phyloP scores from a whole-genome alignment of 2,329 filamentous ascomycete species.

The Aspergillus sp. region DNA sequence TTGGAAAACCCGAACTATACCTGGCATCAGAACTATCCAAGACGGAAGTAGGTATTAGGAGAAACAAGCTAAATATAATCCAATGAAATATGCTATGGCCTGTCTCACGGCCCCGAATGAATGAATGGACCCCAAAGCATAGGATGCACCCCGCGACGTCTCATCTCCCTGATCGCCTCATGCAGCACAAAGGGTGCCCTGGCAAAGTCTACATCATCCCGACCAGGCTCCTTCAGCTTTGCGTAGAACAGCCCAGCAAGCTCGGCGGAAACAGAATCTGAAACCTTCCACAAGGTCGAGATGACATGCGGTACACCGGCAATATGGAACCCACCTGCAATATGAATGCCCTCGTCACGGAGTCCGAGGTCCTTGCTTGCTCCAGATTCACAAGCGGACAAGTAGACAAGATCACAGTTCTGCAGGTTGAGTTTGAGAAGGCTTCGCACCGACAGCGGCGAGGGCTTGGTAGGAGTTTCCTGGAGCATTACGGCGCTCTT shows the following conservation, averaged over 20 bases:
- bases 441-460: not conserved
- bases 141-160: constrained; percentile 2
- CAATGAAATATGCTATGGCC: no score
- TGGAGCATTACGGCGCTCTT: constrained; percentile 3
- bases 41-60: no score
- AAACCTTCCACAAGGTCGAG: constrained; percentile 5
- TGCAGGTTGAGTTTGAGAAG: constrained; percentile 2
- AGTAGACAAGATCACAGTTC: constrained; percentile 2
- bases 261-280: constrained; percentile 3
- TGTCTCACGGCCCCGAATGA: constrained; percentile 3
- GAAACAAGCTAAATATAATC: no score
- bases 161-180: not conserved
- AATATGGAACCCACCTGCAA: constrained; percentile 5
- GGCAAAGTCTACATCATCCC: not conserved
- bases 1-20: constrained; percentile 34
- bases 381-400: constrained; percentile 3
- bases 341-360: constrained; percentile 8
- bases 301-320: constrained; percentile 6
- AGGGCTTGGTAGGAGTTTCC: not conserved
- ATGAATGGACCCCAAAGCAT: constrained; percentile 6
- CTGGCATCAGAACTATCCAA: constrained; percentile 46
- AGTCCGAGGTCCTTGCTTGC: constrained; percentile 3
- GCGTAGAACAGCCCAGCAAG: constrained; percentile 3
- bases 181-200: constrained; percentile 1
- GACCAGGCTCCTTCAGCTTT: not conserved